Conservation (phyloP, 441 rosid genomes). For the Metrosideros polymorpha region DNA sequence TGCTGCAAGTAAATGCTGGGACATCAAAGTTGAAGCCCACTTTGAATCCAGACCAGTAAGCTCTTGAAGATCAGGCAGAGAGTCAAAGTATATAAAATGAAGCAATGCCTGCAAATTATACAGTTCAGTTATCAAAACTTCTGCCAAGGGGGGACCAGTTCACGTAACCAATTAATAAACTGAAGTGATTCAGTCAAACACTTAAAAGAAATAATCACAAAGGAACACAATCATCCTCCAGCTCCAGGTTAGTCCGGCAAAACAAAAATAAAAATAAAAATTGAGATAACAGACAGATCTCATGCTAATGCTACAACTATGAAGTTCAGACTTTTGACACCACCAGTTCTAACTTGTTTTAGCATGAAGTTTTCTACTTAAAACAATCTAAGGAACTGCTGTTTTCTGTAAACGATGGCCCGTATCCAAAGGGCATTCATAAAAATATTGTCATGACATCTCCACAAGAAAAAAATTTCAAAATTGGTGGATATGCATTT, state of each 20-base stretch:
- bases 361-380: not conserved
- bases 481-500: not conserved
- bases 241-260: not conserved
- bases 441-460: not conserved
- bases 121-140: not conserved
- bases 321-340: not conserved
- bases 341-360: not conserved
- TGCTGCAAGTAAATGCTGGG: constrained; percentile 90
- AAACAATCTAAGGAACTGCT: not conserved
- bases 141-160: not conserved
- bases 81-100: constrained; percentile 80
- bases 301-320: not conserved
- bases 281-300: not conserved
- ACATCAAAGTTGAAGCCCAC: constrained; percentile 75
- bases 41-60: constrained; percentile 59
- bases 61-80: constrained; percentile 72
- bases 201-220: not conserved
- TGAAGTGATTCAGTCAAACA: not conserved
- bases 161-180: not conserved
- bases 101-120: constrained; percentile 57
- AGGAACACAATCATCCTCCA: not conserved
- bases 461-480: not conserved
- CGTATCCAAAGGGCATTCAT: not conserved
- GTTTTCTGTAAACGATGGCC: not conserved
- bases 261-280: not conserved